Conservation (phyloP, 2,329 filamentous ascomycete species). For the Pseudogymnoascus verrucosus region DNA sequence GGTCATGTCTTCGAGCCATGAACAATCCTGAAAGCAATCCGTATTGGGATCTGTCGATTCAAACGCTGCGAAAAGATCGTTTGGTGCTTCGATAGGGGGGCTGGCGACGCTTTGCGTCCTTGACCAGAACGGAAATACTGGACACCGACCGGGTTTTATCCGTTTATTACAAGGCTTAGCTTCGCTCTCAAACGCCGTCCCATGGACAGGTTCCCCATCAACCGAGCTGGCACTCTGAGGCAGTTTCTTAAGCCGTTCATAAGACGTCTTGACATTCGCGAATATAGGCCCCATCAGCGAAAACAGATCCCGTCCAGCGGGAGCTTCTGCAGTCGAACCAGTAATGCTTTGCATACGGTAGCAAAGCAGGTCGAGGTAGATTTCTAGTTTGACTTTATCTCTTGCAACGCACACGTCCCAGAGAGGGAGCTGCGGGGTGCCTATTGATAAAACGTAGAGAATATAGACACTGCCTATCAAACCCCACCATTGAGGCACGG, state of each 20-base stretch:
- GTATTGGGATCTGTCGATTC: neutral
- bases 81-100: neutral
- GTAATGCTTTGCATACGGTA: constrained; percentile 3
- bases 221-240: neutral
- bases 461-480: neutral
- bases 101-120: neutral
- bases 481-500: neutral
- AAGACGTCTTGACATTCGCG: neutral
- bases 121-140: neutral
- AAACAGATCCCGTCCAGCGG: neutral
- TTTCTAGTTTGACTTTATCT: neutral
- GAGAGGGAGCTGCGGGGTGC: neutral
- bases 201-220: neutral
- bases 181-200: neutral
- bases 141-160: neutral
- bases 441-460: neutral
- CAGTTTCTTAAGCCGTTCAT: neutral
- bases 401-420: neutral
- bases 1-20: neutral
- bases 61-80: neutral
- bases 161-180: neutral
- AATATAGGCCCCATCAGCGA: neutral
- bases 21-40: neutral
- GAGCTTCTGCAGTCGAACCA: neutral
- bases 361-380: neutral